phyloP scores from a whole-genome alignment of 192 early-diverging fungal genomes.

The Spizellomyces punctatus region DNA sequence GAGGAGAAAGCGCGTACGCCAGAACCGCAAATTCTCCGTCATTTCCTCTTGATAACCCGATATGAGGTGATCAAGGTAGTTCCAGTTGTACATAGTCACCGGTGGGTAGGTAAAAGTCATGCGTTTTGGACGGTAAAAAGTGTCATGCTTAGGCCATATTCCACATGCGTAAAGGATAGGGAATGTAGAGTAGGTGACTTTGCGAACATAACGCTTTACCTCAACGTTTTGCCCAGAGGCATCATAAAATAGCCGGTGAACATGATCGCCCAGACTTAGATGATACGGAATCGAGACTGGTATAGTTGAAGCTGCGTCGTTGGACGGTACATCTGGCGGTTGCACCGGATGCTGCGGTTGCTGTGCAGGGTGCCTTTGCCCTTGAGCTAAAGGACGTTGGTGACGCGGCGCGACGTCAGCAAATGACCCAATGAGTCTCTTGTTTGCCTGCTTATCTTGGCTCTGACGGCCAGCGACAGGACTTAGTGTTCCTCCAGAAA shows the following conservation, averaged over 20 bases:
- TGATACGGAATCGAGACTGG: conserved; percentile 55
- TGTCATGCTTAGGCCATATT: conserved; percentile 81
- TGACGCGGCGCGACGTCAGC: background rate
- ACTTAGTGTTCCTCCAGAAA: background rate
- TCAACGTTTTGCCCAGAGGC: conserved; percentile 73
- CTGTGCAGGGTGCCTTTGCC: background rate
- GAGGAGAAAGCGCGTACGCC: conserved; percentile 87
- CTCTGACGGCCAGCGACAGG: background rate
- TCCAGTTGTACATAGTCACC: conserved; percentile 86
- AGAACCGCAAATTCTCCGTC: conserved; percentile 78
- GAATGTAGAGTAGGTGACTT: conserved; percentile 56
- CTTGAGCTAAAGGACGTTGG: background rate
- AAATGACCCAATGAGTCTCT: background rate
- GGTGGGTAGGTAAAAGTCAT: conserved; percentile 78
- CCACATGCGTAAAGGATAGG: conserved; percentile 74
- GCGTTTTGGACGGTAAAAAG: conserved; percentile 57
- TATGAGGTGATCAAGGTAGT: conserved; percentile 89
- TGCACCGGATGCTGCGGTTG: background rate
- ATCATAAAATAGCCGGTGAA: conserved; percentile 79
- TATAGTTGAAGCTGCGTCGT: background rate
- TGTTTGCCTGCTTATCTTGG: background rate
- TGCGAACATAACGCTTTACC: conserved; percentile 83
- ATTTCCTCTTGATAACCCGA: conserved; percentile 82
- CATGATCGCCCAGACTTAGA: conserved; percentile 89
- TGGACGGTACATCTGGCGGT: background rate